These are phyloP conservation scores for Wakefieldia striispora DNA, from an alignment of 768 basidiomycete genomes.

Conservation along the genomic window DNA sequence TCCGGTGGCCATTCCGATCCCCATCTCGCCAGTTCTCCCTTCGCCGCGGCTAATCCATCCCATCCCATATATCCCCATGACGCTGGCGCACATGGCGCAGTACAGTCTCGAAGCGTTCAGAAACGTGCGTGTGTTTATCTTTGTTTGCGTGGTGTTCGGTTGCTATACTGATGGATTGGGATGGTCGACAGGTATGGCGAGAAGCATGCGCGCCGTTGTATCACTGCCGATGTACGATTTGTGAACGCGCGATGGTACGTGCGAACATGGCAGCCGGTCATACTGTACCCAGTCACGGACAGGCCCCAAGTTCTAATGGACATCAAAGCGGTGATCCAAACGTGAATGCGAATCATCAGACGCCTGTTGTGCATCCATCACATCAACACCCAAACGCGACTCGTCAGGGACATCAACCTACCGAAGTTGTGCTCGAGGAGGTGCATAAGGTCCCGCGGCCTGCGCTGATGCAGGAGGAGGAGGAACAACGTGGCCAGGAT, in stretches of 20 bases:
- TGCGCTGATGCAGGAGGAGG: conserved; percentile 25
- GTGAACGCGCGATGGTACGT: conserved; percentile 60
- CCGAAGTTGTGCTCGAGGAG: conserved; percentile 29
- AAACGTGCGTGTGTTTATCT: conserved; percentile 45
- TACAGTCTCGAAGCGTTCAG: conserved; percentile 59
- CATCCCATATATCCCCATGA: conserved; percentile 68
- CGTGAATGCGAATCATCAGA: conserved; percentile 6
- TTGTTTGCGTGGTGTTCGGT: neutral
- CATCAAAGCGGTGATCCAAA: neutral
- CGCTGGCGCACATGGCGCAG: conserved; percentile 50
- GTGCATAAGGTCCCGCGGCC: conserved; percentile 19
- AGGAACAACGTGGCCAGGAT: conserved; percentile 32
- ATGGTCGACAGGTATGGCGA: conserved; percentile 56
- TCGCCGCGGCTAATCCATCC: conserved; percentile 59
- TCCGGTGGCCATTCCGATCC: conserved; percentile 35
- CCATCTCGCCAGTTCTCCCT: conserved; percentile 60
- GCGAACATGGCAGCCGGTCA: conserved; percentile 46
- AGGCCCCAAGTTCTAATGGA: conserved; percentile 9
- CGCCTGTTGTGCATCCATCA: neutral
- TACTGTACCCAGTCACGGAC: conserved; percentile 30
- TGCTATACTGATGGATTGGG: conserved; percentile 2
- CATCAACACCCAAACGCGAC: conserved; percentile 4
- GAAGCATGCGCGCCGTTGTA: conserved; percentile 72
- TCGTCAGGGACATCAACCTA: conserved; percentile 10
- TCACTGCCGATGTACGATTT: conserved; percentile 71